Percentiles rank a stretch among this genome's conserved stretches.
Conservation (phyloP, 495 filamentous ascomycete genomes). For the Apiosordaria backusii region DNA sequence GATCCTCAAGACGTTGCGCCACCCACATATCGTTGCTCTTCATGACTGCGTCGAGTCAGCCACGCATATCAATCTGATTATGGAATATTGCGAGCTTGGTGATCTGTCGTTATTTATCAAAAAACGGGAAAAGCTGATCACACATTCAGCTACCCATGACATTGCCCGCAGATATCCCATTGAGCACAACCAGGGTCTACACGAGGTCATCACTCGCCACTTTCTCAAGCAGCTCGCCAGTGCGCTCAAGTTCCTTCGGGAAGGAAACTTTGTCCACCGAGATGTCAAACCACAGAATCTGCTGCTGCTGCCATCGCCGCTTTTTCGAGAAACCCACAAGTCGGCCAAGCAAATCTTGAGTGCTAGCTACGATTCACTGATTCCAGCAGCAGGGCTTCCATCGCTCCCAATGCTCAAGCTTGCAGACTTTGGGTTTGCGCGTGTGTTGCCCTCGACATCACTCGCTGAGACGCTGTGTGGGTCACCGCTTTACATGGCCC, state of each 20-base stretch:
- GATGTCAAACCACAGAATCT: conserved; percentile 98
- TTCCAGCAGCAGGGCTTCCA: conserved; percentile 76
- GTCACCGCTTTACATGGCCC: conserved; percentile 98
- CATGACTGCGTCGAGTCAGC: conserved; percentile 86
- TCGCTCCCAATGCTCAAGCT: conserved; percentile 94
- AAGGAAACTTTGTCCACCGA: conserved; percentile 84
- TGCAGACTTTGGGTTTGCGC: conserved; percentile 95
- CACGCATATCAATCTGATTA: conserved; percentile 90
- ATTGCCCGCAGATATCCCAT: conserved; percentile 92
- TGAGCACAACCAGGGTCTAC: conserved; percentile 70
- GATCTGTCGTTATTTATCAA: conserved; percentile 94
- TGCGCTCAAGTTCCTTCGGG: conserved; percentile 81
- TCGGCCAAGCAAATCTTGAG: conserved; percentile 47
- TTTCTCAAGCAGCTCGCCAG: conserved; percentile 95
- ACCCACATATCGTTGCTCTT: conserved; percentile 94
- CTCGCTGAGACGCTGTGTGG: conserved; percentile 95
- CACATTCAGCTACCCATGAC: conserved; percentile 72
- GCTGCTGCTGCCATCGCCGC: conserved; percentile 77
- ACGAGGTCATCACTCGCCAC: conserved; percentile 91
- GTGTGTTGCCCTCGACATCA: conserved; percentile 81
- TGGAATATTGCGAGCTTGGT: conserved; percentile 96
- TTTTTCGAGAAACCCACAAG: conserved; percentile 47
- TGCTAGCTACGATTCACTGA: conserved; percentile 70
- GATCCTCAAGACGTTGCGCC: conserved; percentile 85
- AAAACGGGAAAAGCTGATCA: conserved; percentile 72